Evolutionary conservation across 441 rosid genomes (phyloP).

Genomic region (Croton setiger): DNA sequence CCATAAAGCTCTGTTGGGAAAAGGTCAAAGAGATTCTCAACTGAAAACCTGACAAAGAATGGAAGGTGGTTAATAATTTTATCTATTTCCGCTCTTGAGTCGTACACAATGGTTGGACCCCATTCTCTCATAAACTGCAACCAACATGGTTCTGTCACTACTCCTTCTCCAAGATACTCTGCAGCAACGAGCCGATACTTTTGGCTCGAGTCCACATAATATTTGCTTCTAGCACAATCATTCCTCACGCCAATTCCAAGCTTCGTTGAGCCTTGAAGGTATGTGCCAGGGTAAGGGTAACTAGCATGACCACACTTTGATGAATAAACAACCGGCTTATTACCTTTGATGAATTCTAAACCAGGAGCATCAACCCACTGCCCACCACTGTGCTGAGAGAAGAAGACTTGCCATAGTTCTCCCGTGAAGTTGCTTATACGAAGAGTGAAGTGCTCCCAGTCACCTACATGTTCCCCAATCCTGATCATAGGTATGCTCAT

Average conservation of each 20-base stretch:
- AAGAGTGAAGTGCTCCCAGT: constrained; percentile 92
- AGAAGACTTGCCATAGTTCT: constrained; percentile 64
- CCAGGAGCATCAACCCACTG: constrained; percentile 68
- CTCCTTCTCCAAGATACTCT: constrained; percentile 58
- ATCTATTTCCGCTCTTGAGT: constrained; percentile 55
- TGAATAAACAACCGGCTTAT: constrained; percentile 60
- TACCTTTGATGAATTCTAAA: constrained; percentile 56
- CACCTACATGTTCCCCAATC: constrained; percentile 79
- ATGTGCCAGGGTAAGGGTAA: constrained; percentile 61
- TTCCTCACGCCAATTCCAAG: constrained; percentile 76
- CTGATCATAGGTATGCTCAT: constrained; percentile 44
- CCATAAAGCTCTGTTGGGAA: constrained; percentile 74
- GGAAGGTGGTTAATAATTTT: constrained; percentile 54
- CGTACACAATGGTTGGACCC: constrained; percentile 76
- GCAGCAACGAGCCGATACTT: constrained; percentile 60
- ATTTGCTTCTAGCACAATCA: constrained; percentile 51
- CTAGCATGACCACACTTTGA: constrained; percentile 76
- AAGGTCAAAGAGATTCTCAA: constrained; percentile 40
- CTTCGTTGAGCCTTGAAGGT: constrained; percentile 64
- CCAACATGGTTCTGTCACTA: constrained; percentile 65
- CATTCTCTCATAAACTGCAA: constrained; percentile 87
- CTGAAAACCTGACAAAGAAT: constrained; percentile 32
- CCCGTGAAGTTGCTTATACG: constrained; percentile 78
- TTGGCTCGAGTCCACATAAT: constrained; percentile 54
- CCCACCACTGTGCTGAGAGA: constrained; percentile 89